Percentiles rank a stretch among this genome's conserved stretches.
These are phyloP conservation scores for Sarocladium kiliense DNA, from an alignment of 2,329 filamentous ascomycete genomes.

Conservation along the genomic window DNA sequence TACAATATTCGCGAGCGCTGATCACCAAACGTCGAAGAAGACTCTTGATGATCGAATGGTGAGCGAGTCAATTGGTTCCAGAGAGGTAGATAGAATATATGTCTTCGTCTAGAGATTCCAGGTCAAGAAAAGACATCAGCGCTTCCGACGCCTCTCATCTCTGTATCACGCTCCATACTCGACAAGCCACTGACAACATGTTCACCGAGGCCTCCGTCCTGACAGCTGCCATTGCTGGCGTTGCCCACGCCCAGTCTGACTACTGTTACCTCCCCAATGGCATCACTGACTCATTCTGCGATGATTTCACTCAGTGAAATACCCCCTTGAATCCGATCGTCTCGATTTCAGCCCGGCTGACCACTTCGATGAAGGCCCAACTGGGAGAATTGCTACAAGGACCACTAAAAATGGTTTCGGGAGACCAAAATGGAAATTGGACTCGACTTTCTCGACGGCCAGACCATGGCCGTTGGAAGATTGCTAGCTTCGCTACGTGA, in stretches of 20 bases:
- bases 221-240: not conserved
- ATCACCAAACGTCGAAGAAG: not conserved
- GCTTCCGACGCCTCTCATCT: too few relatives aligned
- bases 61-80: too few relatives aligned
- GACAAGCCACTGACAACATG: too few relatives aligned
- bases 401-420: not conserved
- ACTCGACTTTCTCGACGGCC: not conserved
- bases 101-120: too few relatives aligned
- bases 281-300: not conserved
- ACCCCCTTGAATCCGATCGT: not conserved
- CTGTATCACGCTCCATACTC: too few relatives aligned
- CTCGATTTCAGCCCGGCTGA: not conserved
- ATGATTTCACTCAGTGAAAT: not conserved
- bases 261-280: not conserved
- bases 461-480: not conserved
- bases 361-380: not conserved
- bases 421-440: not conserved
- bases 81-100: too few relatives aligned
- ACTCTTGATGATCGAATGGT: too few relatives aligned
- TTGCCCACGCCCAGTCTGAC: not conserved
- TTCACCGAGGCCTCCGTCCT: not conserved
- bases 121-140: too few relatives aligned
- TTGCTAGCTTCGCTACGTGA: not conserved
- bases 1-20: not conserved
- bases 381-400: not conserved